These are phyloP conservation scores for Castanospermum australe DNA, from an alignment of 306 rosid species.

Conservation along the genomic window DNA sequence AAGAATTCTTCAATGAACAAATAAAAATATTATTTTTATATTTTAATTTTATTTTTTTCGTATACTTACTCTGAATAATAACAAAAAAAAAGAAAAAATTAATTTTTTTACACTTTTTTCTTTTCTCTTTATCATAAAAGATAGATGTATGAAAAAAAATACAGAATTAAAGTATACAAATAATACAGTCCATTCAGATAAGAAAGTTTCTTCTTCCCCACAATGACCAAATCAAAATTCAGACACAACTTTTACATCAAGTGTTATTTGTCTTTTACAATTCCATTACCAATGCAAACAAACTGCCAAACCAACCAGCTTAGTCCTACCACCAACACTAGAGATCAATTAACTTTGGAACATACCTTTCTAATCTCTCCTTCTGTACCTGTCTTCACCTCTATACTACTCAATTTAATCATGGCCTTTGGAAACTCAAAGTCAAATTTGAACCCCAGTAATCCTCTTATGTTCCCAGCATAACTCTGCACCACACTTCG, in stretches of 20 bases:
- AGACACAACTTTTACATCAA: not conserved
- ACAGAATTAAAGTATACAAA: too few species aligned
- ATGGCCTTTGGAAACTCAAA: conserved; percentile 61
- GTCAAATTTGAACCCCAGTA: conserved; percentile 53
- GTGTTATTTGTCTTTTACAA: not conserved
- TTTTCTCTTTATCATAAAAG: too few species aligned
- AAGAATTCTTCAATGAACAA: not conserved
- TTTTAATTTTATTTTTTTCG: too few species aligned
- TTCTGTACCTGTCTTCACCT: conserved; percentile 54
- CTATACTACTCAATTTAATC: conserved; percentile 62
- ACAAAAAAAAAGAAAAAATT: too few species aligned
- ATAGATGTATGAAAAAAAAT: too few species aligned
- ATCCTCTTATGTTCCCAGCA: conserved; percentile 54
- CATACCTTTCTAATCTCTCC: conserved; percentile 66
- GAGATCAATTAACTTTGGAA: conserved; percentile 47
- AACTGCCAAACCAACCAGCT: not conserved
- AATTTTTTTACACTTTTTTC: too few species aligned
- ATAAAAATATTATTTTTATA: too few species aligned
- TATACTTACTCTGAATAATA: too few species aligned
- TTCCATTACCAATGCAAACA: not conserved
- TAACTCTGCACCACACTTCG: conserved; percentile 47
- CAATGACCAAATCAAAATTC: not conserved
- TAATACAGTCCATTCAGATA: too few species aligned
- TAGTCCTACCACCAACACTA: not conserved
- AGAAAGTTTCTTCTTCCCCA: too few species aligned